Conservation (phyloP, 73 alveolate genomes). For the Paramecium caudatum region DNA sequence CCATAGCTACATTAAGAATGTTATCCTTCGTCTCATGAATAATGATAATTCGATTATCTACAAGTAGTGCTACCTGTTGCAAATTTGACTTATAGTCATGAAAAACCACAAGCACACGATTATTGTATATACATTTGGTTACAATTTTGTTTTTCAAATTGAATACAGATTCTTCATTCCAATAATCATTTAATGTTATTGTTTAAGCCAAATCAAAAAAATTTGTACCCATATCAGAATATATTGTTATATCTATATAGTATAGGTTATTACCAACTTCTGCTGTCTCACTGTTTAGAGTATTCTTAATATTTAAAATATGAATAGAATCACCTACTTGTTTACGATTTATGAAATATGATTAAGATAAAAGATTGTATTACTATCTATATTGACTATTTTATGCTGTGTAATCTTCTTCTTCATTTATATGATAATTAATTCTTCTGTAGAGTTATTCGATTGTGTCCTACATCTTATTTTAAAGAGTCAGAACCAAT, state of each 20-base stretch:
- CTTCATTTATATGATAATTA: slow-evolving; percentile 4
- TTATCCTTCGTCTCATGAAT: neutral
- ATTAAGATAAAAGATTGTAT: neutral
- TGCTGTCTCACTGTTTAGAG: slow-evolving; percentile 16
- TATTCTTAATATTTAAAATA: slow-evolving; percentile 32
- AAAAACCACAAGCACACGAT: neutral
- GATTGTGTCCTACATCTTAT: slow-evolving; percentile 23
- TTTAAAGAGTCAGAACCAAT: slow-evolving; percentile 7
- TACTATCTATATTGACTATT: slow-evolving; percentile 8
- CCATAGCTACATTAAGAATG: neutral
- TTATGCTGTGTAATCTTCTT: slow-evolving; percentile 1
- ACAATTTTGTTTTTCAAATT: slow-evolving; percentile 3
- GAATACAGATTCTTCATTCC: slow-evolving; percentile 30
- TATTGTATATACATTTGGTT: neutral
- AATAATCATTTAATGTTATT: neutral
- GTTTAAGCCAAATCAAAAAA: slow-evolving; percentile 52
- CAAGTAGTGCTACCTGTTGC: neutral
- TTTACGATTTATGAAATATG: neutral
- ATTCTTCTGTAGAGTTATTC: slow-evolving; percentile 42
- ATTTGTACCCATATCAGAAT: slow-evolving; percentile 40
- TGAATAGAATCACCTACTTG: slow-evolving; percentile 17
- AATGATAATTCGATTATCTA: neutral
- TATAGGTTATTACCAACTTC: neutral
- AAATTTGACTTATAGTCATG: neutral
- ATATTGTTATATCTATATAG: slow-evolving; percentile 31